phyloP scores from a whole-genome alignment of 2,329 filamentous ascomycete species.

The Tolypocladium ophioglossoides region DNA sequence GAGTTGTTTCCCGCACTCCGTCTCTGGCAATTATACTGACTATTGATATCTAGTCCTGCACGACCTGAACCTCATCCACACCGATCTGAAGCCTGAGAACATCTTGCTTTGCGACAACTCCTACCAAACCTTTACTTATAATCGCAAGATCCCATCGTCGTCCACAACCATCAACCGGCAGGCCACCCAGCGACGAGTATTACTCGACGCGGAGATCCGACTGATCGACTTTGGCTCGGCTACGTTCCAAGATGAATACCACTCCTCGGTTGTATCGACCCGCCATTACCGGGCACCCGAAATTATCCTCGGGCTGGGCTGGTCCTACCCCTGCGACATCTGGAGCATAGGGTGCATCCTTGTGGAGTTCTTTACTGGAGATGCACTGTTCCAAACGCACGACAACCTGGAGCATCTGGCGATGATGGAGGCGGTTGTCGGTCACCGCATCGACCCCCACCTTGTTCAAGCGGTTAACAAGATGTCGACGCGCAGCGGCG shows the following conservation, averaged over 20 bases:
- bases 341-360: constrained; percentile 67
- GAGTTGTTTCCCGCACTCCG: constrained; percentile 29
- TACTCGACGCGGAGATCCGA: constrained; percentile 59
- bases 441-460: constrained; percentile 44
- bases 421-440: constrained; percentile 66
- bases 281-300: constrained; percentile 61
- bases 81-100: constrained; percentile 63
- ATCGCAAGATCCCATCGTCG: constrained; percentile 58
- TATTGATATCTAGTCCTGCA: constrained; percentile 60
- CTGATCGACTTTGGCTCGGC: constrained; percentile 64
- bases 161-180: constrained; percentile 48
- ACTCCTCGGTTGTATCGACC: constrained; percentile 61
- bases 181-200: constrained; percentile 52
- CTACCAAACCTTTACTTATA: constrained; percentile 63
- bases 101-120: constrained; percentile 55
- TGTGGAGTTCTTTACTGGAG: constrained; percentile 62
- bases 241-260: constrained; percentile 63
- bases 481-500: constrained; percentile 43
- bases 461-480: constrained; percentile 40
- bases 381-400: constrained; percentile 62
- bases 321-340: constrained; percentile 63
- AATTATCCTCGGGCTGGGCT: constrained; percentile 59
- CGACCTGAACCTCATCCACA: constrained; percentile 95
- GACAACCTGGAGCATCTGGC: constrained; percentile 63
- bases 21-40: not conserved